These are phyloP conservation scores for Sporothrix inflata DNA, from an alignment of 2,329 filamentous ascomycete genomes.

Conservation along the genomic window DNA sequence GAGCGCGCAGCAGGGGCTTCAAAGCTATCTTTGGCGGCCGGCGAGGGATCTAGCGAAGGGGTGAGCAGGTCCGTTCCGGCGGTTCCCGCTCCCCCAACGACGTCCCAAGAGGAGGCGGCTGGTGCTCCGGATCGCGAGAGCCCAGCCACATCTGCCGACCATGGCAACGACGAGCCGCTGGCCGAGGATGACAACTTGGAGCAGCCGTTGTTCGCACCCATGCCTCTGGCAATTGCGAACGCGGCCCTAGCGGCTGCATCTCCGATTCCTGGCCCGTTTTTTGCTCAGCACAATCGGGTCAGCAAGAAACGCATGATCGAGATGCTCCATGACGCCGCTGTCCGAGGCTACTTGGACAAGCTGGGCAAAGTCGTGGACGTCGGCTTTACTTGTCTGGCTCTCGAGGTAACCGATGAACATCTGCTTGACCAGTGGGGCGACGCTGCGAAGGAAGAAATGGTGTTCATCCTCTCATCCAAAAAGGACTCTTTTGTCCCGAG, in stretches of 20 bases:
- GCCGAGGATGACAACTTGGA: neutral
- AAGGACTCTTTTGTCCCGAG: neutral
- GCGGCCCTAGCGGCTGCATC: neutral
- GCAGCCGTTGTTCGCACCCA: neutral
- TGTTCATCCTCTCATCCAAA: neutral
- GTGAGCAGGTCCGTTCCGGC: neutral
- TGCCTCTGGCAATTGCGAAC: neutral
- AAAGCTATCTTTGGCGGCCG: neutral
- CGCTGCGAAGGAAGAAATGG: neutral
- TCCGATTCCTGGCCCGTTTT: neutral
- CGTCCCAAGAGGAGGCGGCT: neutral
- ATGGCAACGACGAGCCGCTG: neutral
- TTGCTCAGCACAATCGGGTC: neutral
- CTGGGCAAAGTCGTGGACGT: neutral
- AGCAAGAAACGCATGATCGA: neutral
- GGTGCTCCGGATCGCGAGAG: neutral
- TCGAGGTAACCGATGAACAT: neutral
- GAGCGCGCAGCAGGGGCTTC: slow-evolving; percentile 3
- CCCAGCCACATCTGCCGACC: neutral
- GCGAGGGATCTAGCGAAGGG: neutral
- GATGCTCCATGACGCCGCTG: neutral
- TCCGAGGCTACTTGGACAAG: neutral
- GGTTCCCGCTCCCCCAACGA: neutral
- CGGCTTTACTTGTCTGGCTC: neutral
- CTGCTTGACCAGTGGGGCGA: neutral